phyloP scores from a whole-genome alignment of 345 rosid species.

The Camelina sativa region DNA sequence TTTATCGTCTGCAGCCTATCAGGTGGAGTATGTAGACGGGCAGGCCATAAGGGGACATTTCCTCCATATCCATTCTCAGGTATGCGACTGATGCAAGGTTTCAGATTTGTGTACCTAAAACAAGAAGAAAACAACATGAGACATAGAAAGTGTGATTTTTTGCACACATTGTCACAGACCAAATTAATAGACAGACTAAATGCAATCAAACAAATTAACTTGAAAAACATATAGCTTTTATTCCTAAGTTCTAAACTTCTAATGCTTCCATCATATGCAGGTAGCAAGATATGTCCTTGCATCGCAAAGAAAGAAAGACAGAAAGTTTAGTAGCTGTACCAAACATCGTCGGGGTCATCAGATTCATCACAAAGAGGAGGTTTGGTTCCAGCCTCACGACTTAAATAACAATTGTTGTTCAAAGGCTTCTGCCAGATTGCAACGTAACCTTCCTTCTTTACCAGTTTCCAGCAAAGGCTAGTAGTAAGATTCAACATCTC shows the following conservation, averaged over 20 bases:
- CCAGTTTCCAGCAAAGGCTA: slow-evolving; percentile 93
- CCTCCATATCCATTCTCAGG: slow-evolving; percentile 92
- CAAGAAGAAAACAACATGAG: slow-evolving; percentile 29
- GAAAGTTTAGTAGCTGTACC: slow-evolving; percentile 53
- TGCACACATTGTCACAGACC: slow-evolving; percentile 13
- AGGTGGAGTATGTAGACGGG: slow-evolving; percentile 83
- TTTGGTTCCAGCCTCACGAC: slow-evolving; percentile 66
- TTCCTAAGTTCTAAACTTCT: too few species aligned
- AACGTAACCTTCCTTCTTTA: slow-evolving; percentile 93
- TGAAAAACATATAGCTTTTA: slow-evolving; percentile 18
- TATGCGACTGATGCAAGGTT: slow-evolving; percentile 79
- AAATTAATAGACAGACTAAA: slow-evolving; percentile 8
- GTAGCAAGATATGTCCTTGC: slow-evolving; percentile 22
- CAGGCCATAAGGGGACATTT: slow-evolving; percentile 77
- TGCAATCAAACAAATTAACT: slow-evolving; percentile 5
- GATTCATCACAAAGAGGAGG: slow-evolving; percentile 84
- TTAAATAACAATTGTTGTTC: slow-evolving; percentile 78
- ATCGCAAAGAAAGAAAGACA: slow-evolving; percentile 26
- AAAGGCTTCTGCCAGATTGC: slow-evolving; percentile 93
- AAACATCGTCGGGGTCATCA: slow-evolving; percentile 89
- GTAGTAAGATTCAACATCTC: slow-evolving; percentile 93
- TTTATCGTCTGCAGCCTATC: slow-evolving; percentile 87
- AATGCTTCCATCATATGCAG: slow-evolving; percentile 31
- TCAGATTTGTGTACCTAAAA: slow-evolving; percentile 79
- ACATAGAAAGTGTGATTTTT: not conserved